Conservation (phyloP, 208 protist species). For the Acanthamoeba lenticulata region DNA sequence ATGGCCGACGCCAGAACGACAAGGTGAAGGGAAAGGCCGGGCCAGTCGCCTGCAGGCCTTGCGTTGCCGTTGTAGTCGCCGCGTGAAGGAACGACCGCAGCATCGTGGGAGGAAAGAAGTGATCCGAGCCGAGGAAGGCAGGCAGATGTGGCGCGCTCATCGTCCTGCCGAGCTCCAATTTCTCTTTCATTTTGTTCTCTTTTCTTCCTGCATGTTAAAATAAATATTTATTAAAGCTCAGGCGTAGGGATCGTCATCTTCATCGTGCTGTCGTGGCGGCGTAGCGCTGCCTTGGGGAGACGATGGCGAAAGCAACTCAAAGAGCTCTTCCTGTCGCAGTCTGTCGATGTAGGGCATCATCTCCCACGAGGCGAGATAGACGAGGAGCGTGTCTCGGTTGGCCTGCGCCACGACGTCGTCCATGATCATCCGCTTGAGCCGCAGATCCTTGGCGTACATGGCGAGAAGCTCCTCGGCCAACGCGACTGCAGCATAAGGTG, state of each 20-base stretch:
- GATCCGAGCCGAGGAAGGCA: neutral
- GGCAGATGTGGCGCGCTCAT: neutral
- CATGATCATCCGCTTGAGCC: neutral
- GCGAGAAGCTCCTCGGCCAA: neutral
- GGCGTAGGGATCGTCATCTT: too few species aligned
- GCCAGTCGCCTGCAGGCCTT: neutral
- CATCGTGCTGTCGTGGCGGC: neutral
- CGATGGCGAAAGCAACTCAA: neutral
- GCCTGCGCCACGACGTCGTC: neutral
- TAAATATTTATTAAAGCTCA: too few species aligned
- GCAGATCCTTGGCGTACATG: conserved; percentile 38
- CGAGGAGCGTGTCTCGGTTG: conserved; percentile 32
- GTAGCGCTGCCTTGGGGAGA: neutral
- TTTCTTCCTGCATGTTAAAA: too few species aligned
- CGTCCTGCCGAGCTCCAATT: too few species aligned
- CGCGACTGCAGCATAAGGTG: too few species aligned
- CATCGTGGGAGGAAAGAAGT: neutral
- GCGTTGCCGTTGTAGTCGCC: neutral
- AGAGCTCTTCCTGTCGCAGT: neutral
- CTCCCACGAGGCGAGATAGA: neutral
- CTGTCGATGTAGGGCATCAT: conserved; percentile 52
- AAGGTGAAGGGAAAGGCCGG: neutral
- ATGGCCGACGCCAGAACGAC: conserved; percentile 10
- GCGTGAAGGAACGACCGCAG: neutral
- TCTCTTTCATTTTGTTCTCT: neutral